A percentile compares a stretch with the other conserved stretches of the same genome.
Evolutionary conservation across 2,329 filamentous ascomycete genomes (phyloP).

Genomic region (Bisporella sp.): DNA sequence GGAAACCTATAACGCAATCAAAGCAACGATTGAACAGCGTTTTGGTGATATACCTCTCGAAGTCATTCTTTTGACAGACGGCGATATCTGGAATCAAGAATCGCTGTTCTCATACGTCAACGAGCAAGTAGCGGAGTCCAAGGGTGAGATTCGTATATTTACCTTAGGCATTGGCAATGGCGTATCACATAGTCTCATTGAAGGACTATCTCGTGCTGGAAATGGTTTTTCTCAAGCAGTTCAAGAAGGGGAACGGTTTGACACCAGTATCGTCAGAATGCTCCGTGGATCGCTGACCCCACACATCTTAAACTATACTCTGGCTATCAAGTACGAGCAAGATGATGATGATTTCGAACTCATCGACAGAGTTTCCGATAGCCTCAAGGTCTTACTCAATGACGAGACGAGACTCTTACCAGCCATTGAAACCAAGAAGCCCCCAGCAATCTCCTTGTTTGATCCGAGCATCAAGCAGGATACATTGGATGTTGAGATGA

Average conservation of each 20-base stretch:
- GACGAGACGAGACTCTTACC: slow-evolving; percentile 16
- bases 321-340: slow-evolving; percentile 54
- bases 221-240: slow-evolving; percentile 58
- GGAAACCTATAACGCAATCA: slow-evolving; percentile 40
- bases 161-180: slow-evolving; percentile 45
- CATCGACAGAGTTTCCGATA: slow-evolving; percentile 49
- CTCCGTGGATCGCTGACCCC: slow-evolving; percentile 62
- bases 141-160: slow-evolving; percentile 44
- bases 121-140: slow-evolving; percentile 30
- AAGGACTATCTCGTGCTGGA: slow-evolving; percentile 46
- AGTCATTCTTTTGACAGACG: slow-evolving; percentile 50
- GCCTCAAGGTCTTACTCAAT: slow-evolving; percentile 31
- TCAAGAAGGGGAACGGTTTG: slow-evolving; percentile 55
- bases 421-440: slow-evolving; percentile 10
- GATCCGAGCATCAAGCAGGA: slow-evolving; percentile 34
- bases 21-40: slow-evolving; percentile 36
- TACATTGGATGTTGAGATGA: slow-evolving; percentile 19
- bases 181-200: slow-evolving; percentile 45
- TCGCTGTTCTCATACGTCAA: slow-evolving; percentile 39
- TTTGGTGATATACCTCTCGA: slow-evolving; percentile 43
- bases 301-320: slow-evolving; percentile 55
- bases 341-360: slow-evolving; percentile 52
- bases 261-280: slow-evolving; percentile 66
- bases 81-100: slow-evolving; percentile 43
- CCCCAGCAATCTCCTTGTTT: slow-evolving; percentile 47